These are phyloP conservation scores for Eremochloa ophiuroides DNA, from an alignment of 176 grass and related monocot species.

Conservation along the genomic window DNA sequence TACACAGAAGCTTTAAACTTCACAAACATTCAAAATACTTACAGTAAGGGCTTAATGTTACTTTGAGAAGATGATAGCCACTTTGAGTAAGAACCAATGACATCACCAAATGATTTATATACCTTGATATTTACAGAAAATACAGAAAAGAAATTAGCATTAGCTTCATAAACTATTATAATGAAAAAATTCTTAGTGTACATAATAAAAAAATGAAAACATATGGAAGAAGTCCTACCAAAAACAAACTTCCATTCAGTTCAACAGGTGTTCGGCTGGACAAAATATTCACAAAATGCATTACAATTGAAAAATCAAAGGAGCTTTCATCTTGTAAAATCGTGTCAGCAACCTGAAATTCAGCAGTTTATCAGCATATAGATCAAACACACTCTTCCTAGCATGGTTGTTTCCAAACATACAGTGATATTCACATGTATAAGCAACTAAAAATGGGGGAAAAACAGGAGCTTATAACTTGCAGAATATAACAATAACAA, in stretches of 20 bases:
- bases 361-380: neutral
- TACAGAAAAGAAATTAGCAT: neutral
- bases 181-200: neutral
- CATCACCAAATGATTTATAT: slow-evolving; percentile 87
- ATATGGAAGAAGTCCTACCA: slow-evolving; percentile 50
- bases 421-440: neutral
- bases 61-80: slow-evolving; percentile 60
- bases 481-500: neutral
- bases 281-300: slow-evolving; percentile 80
- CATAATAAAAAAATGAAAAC: neutral
- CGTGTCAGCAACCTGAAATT: slow-evolving; percentile 75
- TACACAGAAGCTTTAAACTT: slow-evolving; percentile 18
- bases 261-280: slow-evolving; percentile 57
- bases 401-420: slow-evolving; percentile 16
- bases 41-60: slow-evolving; percentile 88
- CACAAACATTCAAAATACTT: slow-evolving; percentile 38
- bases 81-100: slow-evolving; percentile 94
- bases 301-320: slow-evolving; percentile 72
- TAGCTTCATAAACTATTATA: slow-evolving; percentile 21
- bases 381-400: slow-evolving; percentile 1
- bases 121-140: slow-evolving; percentile 53
- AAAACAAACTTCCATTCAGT: slow-evolving; percentile 58
- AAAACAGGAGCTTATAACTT: neutral
- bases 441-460: neutral
- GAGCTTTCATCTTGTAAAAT: slow-evolving; percentile 66